These are phyloP conservation scores for Xylaria palmicola DNA, from an alignment of 495 filamentous ascomycete species.

Conservation along the genomic window DNA sequence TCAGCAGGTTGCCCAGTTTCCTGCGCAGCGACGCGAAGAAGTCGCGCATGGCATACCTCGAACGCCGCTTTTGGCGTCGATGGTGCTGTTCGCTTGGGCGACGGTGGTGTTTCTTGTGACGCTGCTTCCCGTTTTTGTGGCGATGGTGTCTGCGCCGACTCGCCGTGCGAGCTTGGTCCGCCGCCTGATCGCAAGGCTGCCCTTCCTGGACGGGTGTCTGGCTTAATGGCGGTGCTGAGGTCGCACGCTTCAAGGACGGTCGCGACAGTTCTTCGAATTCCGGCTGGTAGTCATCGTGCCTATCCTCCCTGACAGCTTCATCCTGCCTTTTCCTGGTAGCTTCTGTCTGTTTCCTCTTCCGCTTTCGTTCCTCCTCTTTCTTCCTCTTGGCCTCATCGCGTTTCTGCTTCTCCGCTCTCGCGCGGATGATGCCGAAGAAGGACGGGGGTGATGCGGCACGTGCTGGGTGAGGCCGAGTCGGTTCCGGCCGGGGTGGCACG, in stretches of 20 bases:
- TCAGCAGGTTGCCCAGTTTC: conserved; percentile 5
- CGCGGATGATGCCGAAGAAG: conserved; percentile 5
- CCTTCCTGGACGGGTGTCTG: background rate
- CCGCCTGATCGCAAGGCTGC: background rate
- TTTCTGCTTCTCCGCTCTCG: conserved; percentile 1
- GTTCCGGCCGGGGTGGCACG: conserved; percentile 1
- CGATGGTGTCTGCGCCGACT: background rate
- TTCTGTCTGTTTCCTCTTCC: background rate
- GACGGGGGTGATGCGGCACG: background rate
- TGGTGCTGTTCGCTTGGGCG: background rate
- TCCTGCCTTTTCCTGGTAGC: background rate
- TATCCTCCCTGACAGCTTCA: background rate
- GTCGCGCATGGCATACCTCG: background rate
- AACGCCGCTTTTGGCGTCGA: background rate
- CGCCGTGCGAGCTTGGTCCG: background rate
- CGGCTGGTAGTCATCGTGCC: background rate
- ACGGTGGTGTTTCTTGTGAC: conserved; percentile 11
- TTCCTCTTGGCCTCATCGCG: background rate
- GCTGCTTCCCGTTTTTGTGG: background rate
- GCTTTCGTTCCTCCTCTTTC: background rate
- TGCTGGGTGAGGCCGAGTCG: background rate
- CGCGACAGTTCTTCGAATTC: background rate
- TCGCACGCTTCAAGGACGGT: background rate
- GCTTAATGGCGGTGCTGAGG: background rate
- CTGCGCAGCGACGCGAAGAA: conserved; percentile 11